These are phyloP conservation scores for Acacia confusa DNA, from an alignment of 306 rosid genomes.

Conservation along the genomic window DNA sequence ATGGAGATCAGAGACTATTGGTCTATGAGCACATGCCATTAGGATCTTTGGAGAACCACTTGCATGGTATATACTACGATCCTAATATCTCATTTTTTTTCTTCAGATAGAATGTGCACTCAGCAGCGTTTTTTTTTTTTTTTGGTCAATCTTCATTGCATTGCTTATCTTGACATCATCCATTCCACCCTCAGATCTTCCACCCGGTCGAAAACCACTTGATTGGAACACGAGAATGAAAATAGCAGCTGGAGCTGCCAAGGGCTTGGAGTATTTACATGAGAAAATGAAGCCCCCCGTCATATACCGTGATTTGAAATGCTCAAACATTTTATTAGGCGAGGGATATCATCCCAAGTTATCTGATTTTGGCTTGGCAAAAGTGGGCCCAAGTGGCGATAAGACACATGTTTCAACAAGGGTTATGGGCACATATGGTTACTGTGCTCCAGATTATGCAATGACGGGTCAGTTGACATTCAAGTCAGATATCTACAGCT, in stretches of 20 bases:
- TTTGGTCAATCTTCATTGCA: neutral
- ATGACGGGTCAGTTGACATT: constrained; percentile 85
- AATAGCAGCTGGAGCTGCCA: constrained; percentile 82
- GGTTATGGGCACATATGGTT: constrained; percentile 90
- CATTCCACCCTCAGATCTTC: constrained; percentile 49
- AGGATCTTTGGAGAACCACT: constrained; percentile 82
- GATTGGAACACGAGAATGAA: constrained; percentile 89
- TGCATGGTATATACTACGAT: constrained; percentile 56
- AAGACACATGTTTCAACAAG: constrained; percentile 78
- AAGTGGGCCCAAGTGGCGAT: constrained; percentile 77
- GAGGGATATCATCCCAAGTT: constrained; percentile 76
- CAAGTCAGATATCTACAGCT: constrained; percentile 87
- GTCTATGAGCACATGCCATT: constrained; percentile 88
- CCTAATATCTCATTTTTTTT: constrained; percentile 9
- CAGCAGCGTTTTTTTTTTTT: neutral
- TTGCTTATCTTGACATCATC: neutral
- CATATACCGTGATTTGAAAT: constrained; percentile 80
- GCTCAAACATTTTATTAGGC: constrained; percentile 85
- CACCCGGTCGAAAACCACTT: constrained; percentile 43
- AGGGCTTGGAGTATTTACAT: constrained; percentile 89
- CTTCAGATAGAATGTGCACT: neutral
- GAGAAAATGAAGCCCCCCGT: constrained; percentile 71
- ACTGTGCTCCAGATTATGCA: constrained; percentile 87
- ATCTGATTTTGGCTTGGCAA: constrained; percentile 92
- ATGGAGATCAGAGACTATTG: constrained; percentile 80